phyloP scores from a whole-genome alignment of 345 rosid genomes.

The Populus ilicifolia region DNA sequence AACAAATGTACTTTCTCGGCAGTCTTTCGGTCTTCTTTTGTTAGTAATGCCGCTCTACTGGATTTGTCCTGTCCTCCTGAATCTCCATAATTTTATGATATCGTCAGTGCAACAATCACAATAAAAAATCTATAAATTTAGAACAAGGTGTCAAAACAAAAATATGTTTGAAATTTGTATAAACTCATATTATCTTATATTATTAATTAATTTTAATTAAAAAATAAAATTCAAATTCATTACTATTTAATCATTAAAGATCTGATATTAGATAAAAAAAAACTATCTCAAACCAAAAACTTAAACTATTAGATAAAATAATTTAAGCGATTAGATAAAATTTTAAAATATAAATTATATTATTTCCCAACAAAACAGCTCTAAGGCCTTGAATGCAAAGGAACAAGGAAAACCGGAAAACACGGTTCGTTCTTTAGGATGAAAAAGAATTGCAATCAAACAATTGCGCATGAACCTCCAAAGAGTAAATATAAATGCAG shows the following conservation, averaged over 20 bases:
- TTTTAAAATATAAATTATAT: no score
- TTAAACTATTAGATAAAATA: no score
- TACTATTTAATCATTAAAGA: no score
- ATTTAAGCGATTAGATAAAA: no score
- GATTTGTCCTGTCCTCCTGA: conserved; percentile 18
- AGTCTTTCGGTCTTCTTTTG: conserved; percentile 27
- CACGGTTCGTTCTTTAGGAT: neutral
- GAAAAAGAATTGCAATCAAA: neutral
- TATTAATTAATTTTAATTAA: no score
- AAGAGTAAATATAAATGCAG: neutral
- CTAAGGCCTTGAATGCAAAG: neutral
- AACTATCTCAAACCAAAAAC: no score
- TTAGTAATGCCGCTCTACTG: conserved; percentile 9
- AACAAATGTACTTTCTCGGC: conserved; percentile 43
- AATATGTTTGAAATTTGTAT: no score
- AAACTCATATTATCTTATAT: no score
- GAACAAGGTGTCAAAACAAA: neutral
- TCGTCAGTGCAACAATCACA: conserved; percentile 6
- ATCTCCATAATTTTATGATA: conserved; percentile 12
- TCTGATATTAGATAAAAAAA: no score
- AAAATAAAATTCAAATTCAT: no score
- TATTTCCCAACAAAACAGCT: no score
- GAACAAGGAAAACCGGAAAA: neutral
- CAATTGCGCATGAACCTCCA: neutral
- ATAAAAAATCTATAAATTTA: neutral